Base-by-base conservation (phyloP, 371 early-diverging fungal genomes). In the Rhizopus delemar region DNA sequence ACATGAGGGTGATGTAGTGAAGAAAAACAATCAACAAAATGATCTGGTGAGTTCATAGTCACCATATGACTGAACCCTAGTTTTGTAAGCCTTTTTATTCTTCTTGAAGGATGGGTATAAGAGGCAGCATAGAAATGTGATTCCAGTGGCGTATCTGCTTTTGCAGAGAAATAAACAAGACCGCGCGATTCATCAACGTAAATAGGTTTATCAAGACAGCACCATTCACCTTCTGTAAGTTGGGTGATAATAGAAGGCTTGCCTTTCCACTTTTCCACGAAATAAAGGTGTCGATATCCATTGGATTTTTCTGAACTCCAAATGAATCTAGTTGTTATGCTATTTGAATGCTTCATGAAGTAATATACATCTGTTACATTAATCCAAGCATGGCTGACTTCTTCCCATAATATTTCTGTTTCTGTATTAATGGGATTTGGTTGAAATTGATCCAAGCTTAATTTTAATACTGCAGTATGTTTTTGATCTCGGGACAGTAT, bases 111-210 rank as follows among this genome's bases (percentile, higher is more conserved):
- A 15, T 59, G 45, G 5, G 66, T 69, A 63, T 68, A 87, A 28
- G 75, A 68, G 3, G 75, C 62, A 2, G 84, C 89, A 66, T 90
- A 92, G 8, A 92, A 72, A 54, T 91, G 90, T 0, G 75, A 58
- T 61, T 91, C 91, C 2, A 90, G 60, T 1, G 88, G 86, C 0
- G 84, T 79, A 43, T 90, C 89, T 31, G 70, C 69, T 46, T 85
- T 88, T 4, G 83, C 93, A 28, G 73, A 79, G 56, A 90, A 90
- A 62, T 87, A 93, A 8, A 91, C 88, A 4, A 88, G 74, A 11
- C 75, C 53, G 2, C 82, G 62, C 8, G 48, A 29, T 33, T 77
- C 76, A 58, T 93, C 93, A 5, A 91, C 87, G 56, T 65, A 79
- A 43, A 91, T 71, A 0, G 81, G 80, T 53, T 71, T 63, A 62